phyloP scores from a whole-genome alignment of 768 basidiomycete genomes.

The Pisolithus sp. region DNA sequence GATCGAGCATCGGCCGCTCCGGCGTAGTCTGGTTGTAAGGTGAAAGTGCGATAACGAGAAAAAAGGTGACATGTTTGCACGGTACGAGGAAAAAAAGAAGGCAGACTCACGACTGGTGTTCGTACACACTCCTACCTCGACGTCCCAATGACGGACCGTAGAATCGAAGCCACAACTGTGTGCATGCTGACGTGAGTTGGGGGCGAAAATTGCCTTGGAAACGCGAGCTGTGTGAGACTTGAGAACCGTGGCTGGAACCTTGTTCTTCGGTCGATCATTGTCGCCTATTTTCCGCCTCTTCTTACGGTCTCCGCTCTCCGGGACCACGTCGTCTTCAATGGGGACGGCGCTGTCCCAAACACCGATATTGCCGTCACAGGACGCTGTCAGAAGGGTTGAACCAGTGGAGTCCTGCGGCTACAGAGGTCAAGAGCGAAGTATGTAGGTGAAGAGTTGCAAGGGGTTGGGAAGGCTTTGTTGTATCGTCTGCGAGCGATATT shows the following conservation, averaged over 20 bases:
- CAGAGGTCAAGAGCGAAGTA: constrained; percentile 69
- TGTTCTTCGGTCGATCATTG: constrained; percentile 40
- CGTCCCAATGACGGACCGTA: constrained; percentile 83
- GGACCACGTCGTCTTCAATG: constrained; percentile 51
- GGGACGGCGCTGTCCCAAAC: constrained; percentile 70
- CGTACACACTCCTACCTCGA: constrained; percentile 66
- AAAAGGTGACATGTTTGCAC: not conserved
- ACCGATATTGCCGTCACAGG: constrained; percentile 85
- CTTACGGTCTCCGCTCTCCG: constrained; percentile 32
- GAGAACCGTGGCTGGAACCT: constrained; percentile 67
- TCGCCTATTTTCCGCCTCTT: constrained; percentile 54
- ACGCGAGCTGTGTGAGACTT: constrained; percentile 82
- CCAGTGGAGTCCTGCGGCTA: constrained; percentile 52
- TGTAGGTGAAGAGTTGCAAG: constrained; percentile 79
- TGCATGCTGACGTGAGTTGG: constrained; percentile 36
- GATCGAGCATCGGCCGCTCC: constrained; percentile 69
- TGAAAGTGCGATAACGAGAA: not conserved
- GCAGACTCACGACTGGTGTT: constrained; percentile 57
- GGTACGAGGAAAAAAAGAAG: not conserved
- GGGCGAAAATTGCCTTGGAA: constrained; percentile 60
- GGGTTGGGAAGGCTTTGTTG: not conserved
- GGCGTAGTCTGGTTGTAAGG: constrained; percentile 45
- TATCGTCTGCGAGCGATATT: constrained; percentile 20
- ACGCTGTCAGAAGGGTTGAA: constrained; percentile 68
- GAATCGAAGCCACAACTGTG: constrained; percentile 88